Conservation (phyloP, 192 early-diverging fungal species). For the Coemansia javaensis region DNA sequence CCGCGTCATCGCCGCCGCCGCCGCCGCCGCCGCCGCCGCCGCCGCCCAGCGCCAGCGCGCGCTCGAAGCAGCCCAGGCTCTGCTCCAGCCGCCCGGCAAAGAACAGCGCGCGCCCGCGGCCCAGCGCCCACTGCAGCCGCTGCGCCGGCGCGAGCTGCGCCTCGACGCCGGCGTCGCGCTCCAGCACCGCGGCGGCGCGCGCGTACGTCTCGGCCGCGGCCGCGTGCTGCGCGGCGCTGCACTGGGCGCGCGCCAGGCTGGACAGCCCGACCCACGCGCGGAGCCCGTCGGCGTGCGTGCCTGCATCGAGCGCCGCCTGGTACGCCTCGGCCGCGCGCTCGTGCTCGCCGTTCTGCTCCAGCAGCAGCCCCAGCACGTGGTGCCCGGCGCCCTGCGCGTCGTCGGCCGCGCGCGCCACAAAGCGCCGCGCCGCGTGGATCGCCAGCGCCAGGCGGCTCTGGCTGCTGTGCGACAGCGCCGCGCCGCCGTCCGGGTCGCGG, state of each 20-base stretch:
- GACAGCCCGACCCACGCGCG: constrained; percentile 52
- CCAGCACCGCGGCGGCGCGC: constrained; percentile 12
- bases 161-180: neutral
- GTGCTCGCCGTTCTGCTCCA: constrained; percentile 69
- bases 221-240: constrained; percentile 56
- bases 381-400: constrained; percentile 17
- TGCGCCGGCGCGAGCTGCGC: neutral
- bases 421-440: constrained; percentile 32
- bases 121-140: constrained; percentile 44
- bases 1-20: no score
- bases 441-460: constrained; percentile 32
- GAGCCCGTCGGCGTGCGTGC: neutral
- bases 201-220: constrained; percentile 57
- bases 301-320: constrained; percentile 26
- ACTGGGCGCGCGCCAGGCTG: constrained; percentile 67
- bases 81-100: constrained; percentile 63
- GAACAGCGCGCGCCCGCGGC: constrained; percentile 71
- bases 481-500: constrained; percentile 1
- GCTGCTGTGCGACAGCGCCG: constrained; percentile 30
- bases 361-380: constrained; percentile 63
- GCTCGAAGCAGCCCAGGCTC: constrained; percentile 70
- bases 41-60: constrained; percentile 53
- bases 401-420: constrained; percentile 18
- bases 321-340: constrained; percentile 66
- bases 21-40: constrained; percentile 53